These are phyloP conservation scores for Paraconiothyrium brasiliense DNA, from an alignment of 2,329 filamentous ascomycete species.

Conservation along the genomic window DNA sequence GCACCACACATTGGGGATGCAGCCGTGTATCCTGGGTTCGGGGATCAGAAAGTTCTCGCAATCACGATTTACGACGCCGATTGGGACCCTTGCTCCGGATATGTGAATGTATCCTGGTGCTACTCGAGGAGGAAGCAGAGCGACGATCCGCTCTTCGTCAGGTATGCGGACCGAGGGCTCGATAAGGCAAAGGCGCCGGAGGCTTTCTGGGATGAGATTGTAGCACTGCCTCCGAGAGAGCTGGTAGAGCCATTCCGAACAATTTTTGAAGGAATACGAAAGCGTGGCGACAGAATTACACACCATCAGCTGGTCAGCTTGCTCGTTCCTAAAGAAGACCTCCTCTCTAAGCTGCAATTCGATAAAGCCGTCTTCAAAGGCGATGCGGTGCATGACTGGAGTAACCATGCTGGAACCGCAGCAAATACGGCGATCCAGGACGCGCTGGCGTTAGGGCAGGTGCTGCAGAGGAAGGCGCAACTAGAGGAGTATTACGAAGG, in stretches of 20 bases:
- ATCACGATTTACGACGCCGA: slow-evolving; percentile 8
- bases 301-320: slow-evolving; percentile 8
- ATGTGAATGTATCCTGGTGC: slow-evolving; percentile 4
- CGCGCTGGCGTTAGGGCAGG: slow-evolving; percentile 6
- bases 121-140: background rate
- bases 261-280: background rate
- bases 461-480: background rate
- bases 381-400: slow-evolving; percentile 4
- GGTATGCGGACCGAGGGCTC: background rate
- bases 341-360: background rate
- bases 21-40: slow-evolving; percentile 5
- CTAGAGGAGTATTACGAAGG: slow-evolving; percentile 1
- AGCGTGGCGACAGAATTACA: background rate
- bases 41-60: slow-evolving; percentile 1
- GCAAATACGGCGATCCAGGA: slow-evolving; percentile 6
- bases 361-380: slow-evolving; percentile 6
- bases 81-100: slow-evolving; percentile 1
- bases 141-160: background rate
- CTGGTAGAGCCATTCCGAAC: slow-evolving; percentile 1
- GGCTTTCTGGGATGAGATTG: slow-evolving; percentile 2
- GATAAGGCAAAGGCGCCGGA: background rate
- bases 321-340: background rate
- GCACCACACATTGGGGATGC: background rate
- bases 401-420: slow-evolving; percentile 6
- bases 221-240: background rate